Evolutionary conservation across 495 filamentous ascomycete genomes (phyloP).

Genomic region (Aspergillus asperescens): DNA sequence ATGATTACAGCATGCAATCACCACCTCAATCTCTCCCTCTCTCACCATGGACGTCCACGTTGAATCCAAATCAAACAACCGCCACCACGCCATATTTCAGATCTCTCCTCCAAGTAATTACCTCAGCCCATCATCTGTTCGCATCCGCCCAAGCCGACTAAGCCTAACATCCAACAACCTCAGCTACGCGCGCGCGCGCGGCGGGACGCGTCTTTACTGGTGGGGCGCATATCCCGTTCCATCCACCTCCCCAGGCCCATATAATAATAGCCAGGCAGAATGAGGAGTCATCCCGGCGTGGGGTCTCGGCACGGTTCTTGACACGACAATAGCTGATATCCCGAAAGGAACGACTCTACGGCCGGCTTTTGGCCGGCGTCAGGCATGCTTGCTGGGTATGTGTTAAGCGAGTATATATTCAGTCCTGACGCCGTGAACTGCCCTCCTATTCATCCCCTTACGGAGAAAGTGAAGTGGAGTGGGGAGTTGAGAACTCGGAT

Average conservation of each 20-base stretch:
- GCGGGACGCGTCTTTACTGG: slow-evolving; percentile 44
- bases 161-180: slow-evolving; percentile 53
- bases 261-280: slow-evolving; percentile 39
- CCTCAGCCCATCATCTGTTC: slow-evolving; percentile 28
- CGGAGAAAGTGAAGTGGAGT: slow-evolving; percentile 6
- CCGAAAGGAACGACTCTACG: slow-evolving; percentile 25
- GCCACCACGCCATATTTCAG: slow-evolving; percentile 17
- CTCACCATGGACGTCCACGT: slow-evolving; percentile 21
- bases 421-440: slow-evolving; percentile 14
- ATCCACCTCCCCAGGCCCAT: slow-evolving; percentile 41
- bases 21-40: no score
- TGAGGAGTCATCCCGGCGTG: slow-evolving; percentile 54
- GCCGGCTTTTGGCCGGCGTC: slow-evolving; percentile 40
- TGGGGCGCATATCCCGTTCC: slow-evolving; percentile 39
- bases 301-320: slow-evolving; percentile 50
- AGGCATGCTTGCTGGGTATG: slow-evolving; percentile 38
- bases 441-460: slow-evolving; percentile 34
- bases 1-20: no score
- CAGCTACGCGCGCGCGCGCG: slow-evolving; percentile 45
- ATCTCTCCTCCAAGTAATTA: neutral
- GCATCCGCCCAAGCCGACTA: slow-evolving; percentile 40
- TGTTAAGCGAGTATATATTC: slow-evolving; percentile 47
- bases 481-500: slow-evolving; percentile 21
- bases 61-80: slow-evolving; percentile 23
- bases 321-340: slow-evolving; percentile 35